phyloP scores from a whole-genome alignment of 2,329 filamentous ascomycete species.

The Sporothrix globosa region DNA sequence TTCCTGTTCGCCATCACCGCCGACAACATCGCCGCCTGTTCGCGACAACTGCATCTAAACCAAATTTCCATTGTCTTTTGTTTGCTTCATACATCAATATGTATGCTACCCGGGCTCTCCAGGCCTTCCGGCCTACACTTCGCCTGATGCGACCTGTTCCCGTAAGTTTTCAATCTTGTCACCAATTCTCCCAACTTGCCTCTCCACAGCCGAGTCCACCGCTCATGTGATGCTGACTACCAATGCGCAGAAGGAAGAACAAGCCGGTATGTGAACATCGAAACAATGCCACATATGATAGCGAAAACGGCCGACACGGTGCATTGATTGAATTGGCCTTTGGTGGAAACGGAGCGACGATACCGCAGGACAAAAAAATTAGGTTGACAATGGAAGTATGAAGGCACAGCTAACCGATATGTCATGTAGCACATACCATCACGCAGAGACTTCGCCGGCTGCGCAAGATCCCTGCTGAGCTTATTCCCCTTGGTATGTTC shows the following conservation, averaged over 20 bases:
- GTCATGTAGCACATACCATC: conserved; percentile 79
- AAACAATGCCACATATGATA: background rate
- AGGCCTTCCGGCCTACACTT: conserved; percentile 68
- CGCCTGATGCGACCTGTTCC: conserved; percentile 72
- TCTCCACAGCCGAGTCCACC: background rate
- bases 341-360: background rate
- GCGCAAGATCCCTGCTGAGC: conserved; percentile 88
- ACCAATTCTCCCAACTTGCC: background rate
- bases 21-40: conserved; percentile 16
- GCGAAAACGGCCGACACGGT: background rate
- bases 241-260: conserved; percentile 63
- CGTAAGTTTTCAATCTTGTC: conserved; percentile 55
- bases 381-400: background rate
- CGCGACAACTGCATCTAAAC: conserved; percentile 37
- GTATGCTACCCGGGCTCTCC: conserved; percentile 67
- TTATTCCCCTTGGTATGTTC: conserved; percentile 86
- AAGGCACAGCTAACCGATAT: background rate
- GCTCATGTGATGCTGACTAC: conserved; percentile 35
- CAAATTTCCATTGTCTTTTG: conserved; percentile 36
- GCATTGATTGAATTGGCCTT: background rate
- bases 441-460: conserved; percentile 91
- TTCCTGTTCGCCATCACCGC: background rate
- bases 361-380: background rate
- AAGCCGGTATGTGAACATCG: conserved; percentile 60
- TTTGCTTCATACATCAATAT: conserved; percentile 49